phyloP scores from a whole-genome alignment of 768 basidiomycete species.

The Russula sp. region DNA sequence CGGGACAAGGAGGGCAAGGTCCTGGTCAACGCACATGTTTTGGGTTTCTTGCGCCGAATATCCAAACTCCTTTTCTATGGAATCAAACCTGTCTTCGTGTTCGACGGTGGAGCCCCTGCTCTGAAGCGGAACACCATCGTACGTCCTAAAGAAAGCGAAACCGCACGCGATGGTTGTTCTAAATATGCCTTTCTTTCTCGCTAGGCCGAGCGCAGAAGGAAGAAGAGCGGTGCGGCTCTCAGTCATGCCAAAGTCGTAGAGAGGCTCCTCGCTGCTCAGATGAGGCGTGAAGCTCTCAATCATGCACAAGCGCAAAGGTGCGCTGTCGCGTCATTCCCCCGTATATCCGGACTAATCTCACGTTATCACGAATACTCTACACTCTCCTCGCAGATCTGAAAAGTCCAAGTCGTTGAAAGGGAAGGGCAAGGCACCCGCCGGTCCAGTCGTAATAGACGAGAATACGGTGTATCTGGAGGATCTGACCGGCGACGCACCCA shows the following conservation, averaged over 20 bases:
- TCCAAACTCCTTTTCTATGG: constrained; percentile 95
- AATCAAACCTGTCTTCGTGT: constrained; percentile 97
- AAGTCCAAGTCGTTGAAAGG: constrained; percentile 37
- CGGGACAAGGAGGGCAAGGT: constrained; percentile 92
- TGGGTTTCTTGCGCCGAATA: constrained; percentile 87
- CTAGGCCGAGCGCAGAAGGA: constrained; percentile 82
- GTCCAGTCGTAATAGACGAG: constrained; percentile 58
- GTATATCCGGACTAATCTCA: not conserved
- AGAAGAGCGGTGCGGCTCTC: constrained; percentile 85
- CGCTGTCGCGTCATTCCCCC: constrained; percentile 27
- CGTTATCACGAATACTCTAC: not conserved
- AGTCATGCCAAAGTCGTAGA: constrained; percentile 88
- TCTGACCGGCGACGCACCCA: constrained; percentile 52
- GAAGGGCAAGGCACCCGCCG: constrained; percentile 47
- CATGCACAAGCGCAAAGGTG: constrained; percentile 50
- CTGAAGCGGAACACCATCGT: constrained; percentile 90
- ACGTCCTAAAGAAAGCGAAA: constrained; percentile 33
- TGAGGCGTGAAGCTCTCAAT: constrained; percentile 84
- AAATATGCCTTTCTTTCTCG: not conserved
- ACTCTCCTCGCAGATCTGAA: constrained; percentile 6
- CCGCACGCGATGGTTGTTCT: constrained; percentile 13
- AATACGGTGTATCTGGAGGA: constrained; percentile 89
- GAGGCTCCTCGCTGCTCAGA: constrained; percentile 86
- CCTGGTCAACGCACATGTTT: constrained; percentile 88
- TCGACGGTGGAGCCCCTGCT: constrained; percentile 93